Percentiles rank a stretch among this genome's conserved stretches.
These are phyloP conservation scores for Tylopilus rubrobrunneus DNA, from an alignment of 768 basidiomycete species.

Conservation along the genomic window DNA sequence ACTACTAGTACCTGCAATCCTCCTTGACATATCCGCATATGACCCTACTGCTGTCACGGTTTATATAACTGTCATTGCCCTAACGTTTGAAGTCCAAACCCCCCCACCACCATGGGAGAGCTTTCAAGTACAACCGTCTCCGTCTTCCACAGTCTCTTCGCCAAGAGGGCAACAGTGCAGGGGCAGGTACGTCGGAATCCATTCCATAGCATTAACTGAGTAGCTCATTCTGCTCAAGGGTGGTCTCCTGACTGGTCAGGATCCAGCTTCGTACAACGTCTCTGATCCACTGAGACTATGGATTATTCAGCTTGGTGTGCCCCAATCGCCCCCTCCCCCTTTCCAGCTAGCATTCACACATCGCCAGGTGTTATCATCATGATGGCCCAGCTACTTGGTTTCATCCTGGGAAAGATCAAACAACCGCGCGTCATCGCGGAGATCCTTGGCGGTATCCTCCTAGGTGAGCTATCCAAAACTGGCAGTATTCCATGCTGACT, in stretches of 20 bases:
- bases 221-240: conserved; percentile 41
- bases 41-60: background rate
- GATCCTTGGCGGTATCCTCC: conserved; percentile 83
- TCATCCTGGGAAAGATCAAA: conserved; percentile 61
- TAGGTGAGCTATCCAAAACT: conserved; percentile 49
- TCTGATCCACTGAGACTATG: conserved; percentile 71
- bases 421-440: conserved; percentile 96
- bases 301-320: conserved; percentile 71
- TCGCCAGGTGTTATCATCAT: conserved; percentile 68
- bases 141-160: conserved; percentile 9
- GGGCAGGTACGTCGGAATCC: conserved; percentile 24
- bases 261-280: conserved; percentile 60
- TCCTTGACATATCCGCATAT: background rate
- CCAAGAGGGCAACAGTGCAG: conserved; percentile 18
- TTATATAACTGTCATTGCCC: background rate
- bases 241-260: conserved; percentile 72
- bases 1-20: background rate
- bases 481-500: conserved; percentile 53
- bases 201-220: background rate
- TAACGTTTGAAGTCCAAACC: background rate
- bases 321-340: too few relatives aligned
- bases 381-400: conserved; percentile 70
- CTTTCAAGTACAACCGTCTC: conserved; percentile 42
- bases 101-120: conserved; percentile 33
- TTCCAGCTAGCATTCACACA: conserved; percentile 2